Evolutionary conservation across 1,284 basidiomycete genomes (phyloP).

Genomic region (Apiotrichum sp.): DNA sequence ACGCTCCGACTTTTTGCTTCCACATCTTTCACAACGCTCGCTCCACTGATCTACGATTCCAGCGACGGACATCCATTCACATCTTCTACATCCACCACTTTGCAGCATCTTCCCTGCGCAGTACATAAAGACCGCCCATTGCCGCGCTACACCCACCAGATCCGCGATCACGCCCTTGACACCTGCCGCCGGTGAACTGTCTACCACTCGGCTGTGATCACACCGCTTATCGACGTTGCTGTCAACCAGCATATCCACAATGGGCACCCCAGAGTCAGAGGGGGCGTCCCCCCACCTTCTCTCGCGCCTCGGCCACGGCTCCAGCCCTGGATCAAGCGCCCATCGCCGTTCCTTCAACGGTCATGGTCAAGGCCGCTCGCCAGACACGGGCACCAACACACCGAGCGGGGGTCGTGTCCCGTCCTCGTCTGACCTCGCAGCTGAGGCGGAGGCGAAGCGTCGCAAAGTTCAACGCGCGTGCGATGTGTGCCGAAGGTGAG

Average conservation of each 20-base stretch:
- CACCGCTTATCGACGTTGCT: background rate
- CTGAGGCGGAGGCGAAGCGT: conserved; percentile 22
- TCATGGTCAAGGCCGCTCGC: conserved; percentile 21
- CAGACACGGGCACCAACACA: background rate
- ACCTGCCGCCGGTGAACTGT: no score
- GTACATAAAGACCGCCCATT: no score
- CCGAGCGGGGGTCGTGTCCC: conserved; percentile 1
- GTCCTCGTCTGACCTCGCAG: conserved; percentile 12
- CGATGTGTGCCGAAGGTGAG: conserved; percentile 38
- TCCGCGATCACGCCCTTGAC: no score
- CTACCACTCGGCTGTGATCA: background rate
- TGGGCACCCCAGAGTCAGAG: background rate
- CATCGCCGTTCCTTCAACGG: conserved; percentile 35
- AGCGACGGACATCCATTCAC: no score
- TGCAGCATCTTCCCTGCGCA: no score
- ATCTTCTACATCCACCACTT: no score
- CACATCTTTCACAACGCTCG: no score
- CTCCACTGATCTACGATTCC: no score
- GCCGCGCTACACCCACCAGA: no score
- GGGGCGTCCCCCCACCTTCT: background rate
- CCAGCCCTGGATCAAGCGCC: conserved; percentile 2
- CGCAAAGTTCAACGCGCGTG: conserved; percentile 41
- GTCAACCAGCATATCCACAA: background rate
- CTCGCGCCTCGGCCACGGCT: background rate
- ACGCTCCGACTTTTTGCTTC: no score